Percentiles rank a stretch among this genome's conserved stretches.
Conservation (phyloP, 495 filamentous ascomycete genomes). For the Penicillium odoratum region DNA sequence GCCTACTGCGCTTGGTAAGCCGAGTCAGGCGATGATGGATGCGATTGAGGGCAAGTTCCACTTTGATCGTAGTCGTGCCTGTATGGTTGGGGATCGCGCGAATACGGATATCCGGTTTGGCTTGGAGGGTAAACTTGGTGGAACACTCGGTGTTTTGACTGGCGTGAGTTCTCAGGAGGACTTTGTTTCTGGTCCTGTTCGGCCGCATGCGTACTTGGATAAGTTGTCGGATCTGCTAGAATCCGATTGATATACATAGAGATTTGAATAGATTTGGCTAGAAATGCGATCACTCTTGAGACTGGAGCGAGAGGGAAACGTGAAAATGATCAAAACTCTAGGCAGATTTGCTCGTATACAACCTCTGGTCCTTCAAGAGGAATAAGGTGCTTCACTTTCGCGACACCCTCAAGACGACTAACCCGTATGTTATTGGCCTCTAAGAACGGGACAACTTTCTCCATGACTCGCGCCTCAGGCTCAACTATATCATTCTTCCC, state of each 20-base stretch:
- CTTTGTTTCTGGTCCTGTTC: constrained; percentile 70
- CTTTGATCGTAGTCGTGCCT: constrained; percentile 79
- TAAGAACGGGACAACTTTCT: constrained; percentile 24
- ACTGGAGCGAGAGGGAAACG: too few relatives aligned
- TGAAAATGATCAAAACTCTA: too few relatives aligned
- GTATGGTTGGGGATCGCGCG: constrained; percentile 94
- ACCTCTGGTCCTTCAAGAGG: not conserved
- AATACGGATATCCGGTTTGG: constrained; percentile 98
- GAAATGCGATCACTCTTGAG: too few relatives aligned
- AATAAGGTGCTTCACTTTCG: constrained; percentile 3
- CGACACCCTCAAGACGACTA: not conserved
- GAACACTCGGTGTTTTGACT: constrained; percentile 88
- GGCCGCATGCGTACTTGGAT: constrained; percentile 80
- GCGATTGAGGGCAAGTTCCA: constrained; percentile 93
- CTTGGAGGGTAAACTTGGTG: constrained; percentile 84
- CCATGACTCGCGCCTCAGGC: constrained; percentile 33
- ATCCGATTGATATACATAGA: constrained; percentile 14
- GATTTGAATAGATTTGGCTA: not conserved
- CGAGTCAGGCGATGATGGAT: constrained; percentile 99
- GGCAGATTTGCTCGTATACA: constrained; percentile 1
- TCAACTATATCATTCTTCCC: constrained; percentile 38
- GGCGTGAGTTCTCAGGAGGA: constrained; percentile 80
- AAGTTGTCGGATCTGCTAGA: constrained; percentile 71
- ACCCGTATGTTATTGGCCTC: constrained; percentile 10
- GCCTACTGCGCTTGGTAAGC: constrained; percentile 84